Conservation (phyloP, 2,329 filamentous ascomycete species). For the Microsporum ferrugineum region DNA sequence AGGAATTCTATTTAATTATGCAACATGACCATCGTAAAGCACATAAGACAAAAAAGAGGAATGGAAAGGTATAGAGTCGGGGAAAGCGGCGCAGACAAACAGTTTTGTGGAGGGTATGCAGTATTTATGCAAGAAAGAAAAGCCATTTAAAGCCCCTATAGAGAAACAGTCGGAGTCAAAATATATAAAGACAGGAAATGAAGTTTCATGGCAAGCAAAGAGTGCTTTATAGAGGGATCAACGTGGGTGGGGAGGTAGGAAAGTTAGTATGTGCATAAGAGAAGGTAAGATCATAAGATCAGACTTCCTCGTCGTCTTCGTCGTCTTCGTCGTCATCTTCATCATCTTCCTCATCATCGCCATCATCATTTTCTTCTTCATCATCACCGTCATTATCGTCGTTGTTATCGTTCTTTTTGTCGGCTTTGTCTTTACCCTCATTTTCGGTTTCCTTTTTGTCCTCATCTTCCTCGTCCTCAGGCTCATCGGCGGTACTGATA, state of each 20-base stretch:
- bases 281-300: neutral
- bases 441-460: neutral
- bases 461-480: neutral
- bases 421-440: neutral
- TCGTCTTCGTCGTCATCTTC: neutral
- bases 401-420: neutral
- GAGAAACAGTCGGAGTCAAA: neutral
- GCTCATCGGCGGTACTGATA: neutral
- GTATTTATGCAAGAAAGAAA: neutral
- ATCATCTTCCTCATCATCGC: neutral
- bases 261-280: neutral
- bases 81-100: neutral
- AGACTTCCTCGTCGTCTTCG: neutral
- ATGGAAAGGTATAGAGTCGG: neutral
- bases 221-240: neutral
- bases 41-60: neutral
- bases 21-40: slow-evolving; percentile 2
- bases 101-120: neutral
- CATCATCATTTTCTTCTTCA: neutral
- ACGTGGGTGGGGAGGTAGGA: neutral
- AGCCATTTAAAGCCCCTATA: neutral
- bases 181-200: neutral
- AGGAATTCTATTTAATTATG: slow-evolving; percentile 2
- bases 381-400: neutral
- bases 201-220: neutral